phyloP scores from a whole-genome alignment of 768 basidiomycete genomes.

The Lentinula sp. region DNA sequence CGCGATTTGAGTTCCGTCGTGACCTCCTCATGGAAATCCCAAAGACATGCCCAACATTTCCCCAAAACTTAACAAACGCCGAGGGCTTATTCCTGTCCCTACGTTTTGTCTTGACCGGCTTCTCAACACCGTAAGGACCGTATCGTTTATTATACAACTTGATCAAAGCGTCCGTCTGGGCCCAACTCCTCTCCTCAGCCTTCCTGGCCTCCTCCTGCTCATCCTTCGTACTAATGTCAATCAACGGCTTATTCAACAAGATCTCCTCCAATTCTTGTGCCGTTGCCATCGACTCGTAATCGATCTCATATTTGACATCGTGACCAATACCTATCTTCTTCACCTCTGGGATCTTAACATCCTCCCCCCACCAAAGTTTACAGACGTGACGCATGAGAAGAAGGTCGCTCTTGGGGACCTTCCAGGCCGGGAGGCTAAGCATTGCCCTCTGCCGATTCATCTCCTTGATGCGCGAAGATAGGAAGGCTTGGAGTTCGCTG shows the following conservation, averaged over 20 bases:
- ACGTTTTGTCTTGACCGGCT: neutral
- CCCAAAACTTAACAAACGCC: neutral
- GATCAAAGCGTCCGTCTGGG: neutral
- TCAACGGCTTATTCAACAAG: neutral
- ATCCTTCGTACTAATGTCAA: neutral
- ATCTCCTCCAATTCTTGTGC: neutral
- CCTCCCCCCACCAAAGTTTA: neutral
- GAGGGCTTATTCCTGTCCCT: neutral
- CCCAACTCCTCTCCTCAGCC: neutral
- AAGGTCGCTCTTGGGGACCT: neutral
- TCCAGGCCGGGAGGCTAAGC: neutral
- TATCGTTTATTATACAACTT: neutral
- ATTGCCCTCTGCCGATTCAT: neutral
- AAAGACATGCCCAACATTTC: neutral
- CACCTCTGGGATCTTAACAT: neutral
- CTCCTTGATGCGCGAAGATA: neutral
- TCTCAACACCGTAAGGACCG: neutral
- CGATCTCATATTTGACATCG: neutral
- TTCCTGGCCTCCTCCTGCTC: neutral
- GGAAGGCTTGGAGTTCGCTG: neutral
- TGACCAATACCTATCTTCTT: neutral
- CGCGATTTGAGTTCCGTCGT: neutral
- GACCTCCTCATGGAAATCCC: neutral
- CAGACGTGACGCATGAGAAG: neutral
- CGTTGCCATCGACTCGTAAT: slow-evolving; percentile 1